phyloP scores from a whole-genome alignment of 129 eudicot genomes.

The Cynara cardunculus region DNA sequence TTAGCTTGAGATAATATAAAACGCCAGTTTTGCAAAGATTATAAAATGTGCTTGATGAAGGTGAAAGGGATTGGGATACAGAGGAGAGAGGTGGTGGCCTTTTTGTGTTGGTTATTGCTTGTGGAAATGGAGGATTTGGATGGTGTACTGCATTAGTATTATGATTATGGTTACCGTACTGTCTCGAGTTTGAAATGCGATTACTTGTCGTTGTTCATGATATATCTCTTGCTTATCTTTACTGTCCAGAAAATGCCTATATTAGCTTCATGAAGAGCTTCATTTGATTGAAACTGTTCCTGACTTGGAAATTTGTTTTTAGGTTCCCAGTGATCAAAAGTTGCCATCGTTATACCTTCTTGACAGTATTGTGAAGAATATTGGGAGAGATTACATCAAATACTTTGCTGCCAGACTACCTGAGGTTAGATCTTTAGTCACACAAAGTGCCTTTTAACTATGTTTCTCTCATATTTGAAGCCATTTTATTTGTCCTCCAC shows the following conservation, averaged over 20 bases:
- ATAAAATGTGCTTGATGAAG: slow-evolving; percentile 3
- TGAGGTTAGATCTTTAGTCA: slow-evolving; percentile 63
- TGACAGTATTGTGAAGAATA: slow-evolving; percentile 98
- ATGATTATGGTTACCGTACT: not conserved
- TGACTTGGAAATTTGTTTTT: slow-evolving; percentile 31
- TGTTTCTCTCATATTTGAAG: not conserved
- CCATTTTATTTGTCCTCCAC: not conserved
- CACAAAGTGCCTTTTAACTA: not conserved
- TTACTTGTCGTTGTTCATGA: not conserved
- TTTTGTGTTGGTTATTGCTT: slow-evolving; percentile 10
- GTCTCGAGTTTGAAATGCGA: not conserved
- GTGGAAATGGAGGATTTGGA: slow-evolving; percentile 6
- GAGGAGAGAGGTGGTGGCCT: not conserved
- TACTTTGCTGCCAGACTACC: slow-evolving; percentile 77
- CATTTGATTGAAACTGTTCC: slow-evolving; percentile 7
- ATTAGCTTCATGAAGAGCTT: slow-evolving; percentile 6
- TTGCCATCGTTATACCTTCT: slow-evolving; percentile 90
- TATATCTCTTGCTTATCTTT: slow-evolving; percentile 11
- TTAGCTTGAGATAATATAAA: slow-evolving; percentile 14
- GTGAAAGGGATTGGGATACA: not conserved
- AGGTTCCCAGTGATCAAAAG: slow-evolving; percentile 96
- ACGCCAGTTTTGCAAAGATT: not conserved
- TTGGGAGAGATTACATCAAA: slow-evolving; percentile 88
- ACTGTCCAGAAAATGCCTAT: not conserved
- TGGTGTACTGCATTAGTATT: not conserved